Conservation (phyloP, 495 filamentous ascomycete genomes). For the Aspergillus mulundensis region DNA sequence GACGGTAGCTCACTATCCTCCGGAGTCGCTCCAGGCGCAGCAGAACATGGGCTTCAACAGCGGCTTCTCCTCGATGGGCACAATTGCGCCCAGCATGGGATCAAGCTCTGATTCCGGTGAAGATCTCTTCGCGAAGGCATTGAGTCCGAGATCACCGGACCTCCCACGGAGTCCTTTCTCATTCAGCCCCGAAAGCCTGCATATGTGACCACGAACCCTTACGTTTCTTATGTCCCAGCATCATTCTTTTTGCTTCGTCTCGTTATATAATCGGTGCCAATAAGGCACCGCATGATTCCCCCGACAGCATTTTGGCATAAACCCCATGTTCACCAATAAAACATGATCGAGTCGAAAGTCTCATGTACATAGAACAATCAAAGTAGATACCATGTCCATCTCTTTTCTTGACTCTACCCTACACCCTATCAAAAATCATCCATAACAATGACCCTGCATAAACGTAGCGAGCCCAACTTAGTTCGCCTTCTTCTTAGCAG, state of each 20-base stretch:
- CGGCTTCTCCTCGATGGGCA: conserved; percentile 36
- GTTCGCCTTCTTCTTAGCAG: conserved; percentile 15
- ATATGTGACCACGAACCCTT: conserved; percentile 13
- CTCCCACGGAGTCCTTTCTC: conserved; percentile 71
- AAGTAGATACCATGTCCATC: conserved; percentile 6
- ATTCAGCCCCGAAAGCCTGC: conserved; percentile 31
- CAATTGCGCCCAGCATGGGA: conserved; percentile 22
- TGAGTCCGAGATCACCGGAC: conserved; percentile 76
- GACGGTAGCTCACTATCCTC: conserved; percentile 38
- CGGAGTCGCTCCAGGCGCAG: conserved; percentile 36
- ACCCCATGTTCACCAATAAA: conserved; percentile 9
- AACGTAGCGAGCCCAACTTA: not conserved
- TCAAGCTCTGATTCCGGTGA: conserved; percentile 56
- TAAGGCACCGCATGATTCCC: conserved; percentile 12
- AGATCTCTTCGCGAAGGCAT: conserved; percentile 73
- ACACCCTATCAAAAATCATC: not conserved
- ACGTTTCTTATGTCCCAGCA: conserved; percentile 7
- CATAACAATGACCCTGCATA: not conserved
- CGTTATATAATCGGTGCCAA: conserved; percentile 3
- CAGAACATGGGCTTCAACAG: conserved; percentile 33
- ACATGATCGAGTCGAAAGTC: conserved; percentile 14
- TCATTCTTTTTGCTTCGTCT: not conserved
- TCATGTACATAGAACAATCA: conserved; percentile 18
- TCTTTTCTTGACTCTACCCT: not conserved
- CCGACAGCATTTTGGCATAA: conserved; percentile 13